Base-by-base conservation (phyloP, 306 rosid genomes). In the Vigna angularis region DNA sequence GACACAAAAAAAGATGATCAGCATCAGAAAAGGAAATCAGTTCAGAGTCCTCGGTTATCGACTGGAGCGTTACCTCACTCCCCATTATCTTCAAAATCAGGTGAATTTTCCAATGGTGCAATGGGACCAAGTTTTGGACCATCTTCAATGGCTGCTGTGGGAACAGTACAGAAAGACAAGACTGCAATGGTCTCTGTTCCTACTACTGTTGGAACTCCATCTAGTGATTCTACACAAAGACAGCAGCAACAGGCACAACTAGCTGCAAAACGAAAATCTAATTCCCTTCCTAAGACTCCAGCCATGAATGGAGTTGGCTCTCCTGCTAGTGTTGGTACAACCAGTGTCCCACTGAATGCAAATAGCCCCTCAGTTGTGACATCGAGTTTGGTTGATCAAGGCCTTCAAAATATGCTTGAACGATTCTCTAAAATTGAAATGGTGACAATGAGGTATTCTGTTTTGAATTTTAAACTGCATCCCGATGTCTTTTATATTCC, bases 31-130 rank as follows among this genome's bases (percentile, higher is more conserved):
- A 87, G 97, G 80, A 96, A 89, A 86, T 32, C 89, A 42, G 90
- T 75, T 52, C 98, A 91, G 73, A 96, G 99, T 83, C 99, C 99
- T 57, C 89, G 94, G 56, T 62, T 96, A 78, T 89, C 99, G 47
- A n/a, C 83, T 12, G 99, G 89, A 56, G 74, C 92, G 82, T 59
- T 90, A 87, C 72, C 88, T 80, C 98, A 93, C 73, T 91, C 98
- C 15, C 96, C 97, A 7, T 73, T 93, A 73, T 93, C 97, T 53
- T 90, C 93, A 14, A 96, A 91, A 79, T 96, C 99, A 0, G 96
- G 97, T 82, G 99, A 96, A 53, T 86, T 93, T 82, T 96, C 99
- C 42, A 89, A 85, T 83, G 92, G 97, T 82, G 90, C 99, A 36
- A 86, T 79, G 56, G 96, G 96, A 83, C 91, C 92, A 72, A 93